A percentile compares a stretch with the other conserved stretches of the same genome.
Conservation (phyloP, 164 flowering plant genomes). For the Santalum album region DNA sequence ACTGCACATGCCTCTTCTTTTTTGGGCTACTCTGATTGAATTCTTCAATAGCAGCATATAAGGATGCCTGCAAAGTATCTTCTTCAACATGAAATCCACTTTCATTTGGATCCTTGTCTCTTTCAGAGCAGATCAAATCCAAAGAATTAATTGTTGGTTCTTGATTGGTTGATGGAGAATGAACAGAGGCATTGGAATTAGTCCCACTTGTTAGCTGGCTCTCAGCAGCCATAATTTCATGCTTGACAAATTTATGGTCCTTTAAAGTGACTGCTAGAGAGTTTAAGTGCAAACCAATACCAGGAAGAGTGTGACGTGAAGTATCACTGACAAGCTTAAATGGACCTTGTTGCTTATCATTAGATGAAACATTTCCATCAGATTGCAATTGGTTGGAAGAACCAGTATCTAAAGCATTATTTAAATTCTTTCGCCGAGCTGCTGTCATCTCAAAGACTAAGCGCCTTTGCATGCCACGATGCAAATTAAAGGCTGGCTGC, state of each 20-base stretch:
- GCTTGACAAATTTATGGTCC: conserved; percentile 33
- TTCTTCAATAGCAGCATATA: conserved; percentile 35
- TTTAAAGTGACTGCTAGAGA: conserved; percentile 55
- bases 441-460: conserved; percentile 66
- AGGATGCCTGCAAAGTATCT: conserved; percentile 39
- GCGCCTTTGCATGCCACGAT: conserved; percentile 79
- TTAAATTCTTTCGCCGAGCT: conserved; percentile 39
- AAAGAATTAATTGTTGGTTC: conserved; percentile 26
- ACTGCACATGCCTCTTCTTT: conserved; percentile 66
- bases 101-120: no score
- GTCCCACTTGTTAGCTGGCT: conserved; percentile 30
- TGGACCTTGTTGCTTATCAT: conserved; percentile 35
- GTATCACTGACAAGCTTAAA: no score
- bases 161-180: conserved; percentile 21
- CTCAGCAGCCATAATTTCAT: conserved; percentile 34
- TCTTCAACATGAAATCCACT: conserved; percentile 25
- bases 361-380: conserved; percentile 37
- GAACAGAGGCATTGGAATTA: conserved; percentile 25
- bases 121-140: conserved; percentile 22
- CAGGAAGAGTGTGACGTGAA: conserved; percentile 64
- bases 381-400: conserved; percentile 24
- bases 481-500: conserved; percentile 34
- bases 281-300: conserved; percentile 93
- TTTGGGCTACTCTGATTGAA: conserved; percentile 63
- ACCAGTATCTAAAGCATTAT: conserved; percentile 26